Conservation (phyloP, 208 protist genomes). For the Trypanosoma platydactyli region DNA sequence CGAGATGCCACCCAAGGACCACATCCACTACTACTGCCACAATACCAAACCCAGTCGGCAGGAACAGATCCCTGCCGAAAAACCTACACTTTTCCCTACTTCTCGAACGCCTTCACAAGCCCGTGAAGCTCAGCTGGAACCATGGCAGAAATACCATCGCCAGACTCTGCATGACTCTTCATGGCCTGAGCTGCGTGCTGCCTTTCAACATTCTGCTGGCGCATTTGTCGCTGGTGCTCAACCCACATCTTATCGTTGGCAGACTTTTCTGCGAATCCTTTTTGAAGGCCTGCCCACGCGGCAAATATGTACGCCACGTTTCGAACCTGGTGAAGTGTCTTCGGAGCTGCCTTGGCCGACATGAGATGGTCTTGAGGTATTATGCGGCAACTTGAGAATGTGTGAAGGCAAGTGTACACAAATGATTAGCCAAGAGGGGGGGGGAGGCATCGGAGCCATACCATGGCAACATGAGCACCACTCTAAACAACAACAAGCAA, state of each 20-base stretch:
- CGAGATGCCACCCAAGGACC: no score
- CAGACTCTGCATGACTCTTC: constrained; percentile 21
- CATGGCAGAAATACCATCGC: constrained; percentile 41
- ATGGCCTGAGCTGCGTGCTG: constrained; percentile 52
- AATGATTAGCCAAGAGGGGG: background rate
- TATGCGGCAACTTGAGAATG: background rate
- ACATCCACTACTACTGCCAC: no score
- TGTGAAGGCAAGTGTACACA: background rate
- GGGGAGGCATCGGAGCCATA: background rate
- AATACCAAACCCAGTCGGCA: background rate
- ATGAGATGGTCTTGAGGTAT: constrained; percentile 33
- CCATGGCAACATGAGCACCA: no score
- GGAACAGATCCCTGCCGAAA: background rate
- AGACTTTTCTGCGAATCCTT: constrained; percentile 73
- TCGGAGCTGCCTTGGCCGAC: constrained; percentile 74
- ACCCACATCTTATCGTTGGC: constrained; percentile 84
- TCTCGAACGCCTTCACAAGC: constrained; percentile 68
- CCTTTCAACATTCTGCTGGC: constrained; percentile 61
- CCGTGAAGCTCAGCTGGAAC: constrained; percentile 68
- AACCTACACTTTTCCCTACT: constrained; percentile 29
- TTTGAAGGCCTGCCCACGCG: constrained; percentile 75
- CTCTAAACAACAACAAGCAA: no score
- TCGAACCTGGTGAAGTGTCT: constrained; percentile 87
- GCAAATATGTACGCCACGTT: constrained; percentile 86
- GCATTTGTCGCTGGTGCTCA: constrained; percentile 60